Evolutionary conservation across 192 early-diverging fungal genomes (phyloP).

Genomic region (Gryganskiella cystojenkinii): DNA sequence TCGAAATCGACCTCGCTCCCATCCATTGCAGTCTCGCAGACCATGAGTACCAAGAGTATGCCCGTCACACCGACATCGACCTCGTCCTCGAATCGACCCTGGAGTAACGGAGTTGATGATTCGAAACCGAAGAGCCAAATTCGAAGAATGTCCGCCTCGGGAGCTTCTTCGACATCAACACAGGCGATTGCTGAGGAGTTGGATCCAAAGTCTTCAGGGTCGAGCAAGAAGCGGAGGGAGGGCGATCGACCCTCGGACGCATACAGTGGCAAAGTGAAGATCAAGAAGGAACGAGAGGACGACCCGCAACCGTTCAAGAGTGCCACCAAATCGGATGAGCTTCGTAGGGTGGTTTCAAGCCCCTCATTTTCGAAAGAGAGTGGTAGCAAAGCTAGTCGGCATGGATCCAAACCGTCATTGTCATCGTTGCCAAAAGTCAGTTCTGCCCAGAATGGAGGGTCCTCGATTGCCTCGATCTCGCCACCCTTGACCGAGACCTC

Average conservation of each 20-base stretch:
- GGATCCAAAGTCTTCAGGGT: constrained; percentile 10
- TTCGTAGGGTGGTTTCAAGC: constrained; percentile 32
- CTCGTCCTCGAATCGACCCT: not conserved
- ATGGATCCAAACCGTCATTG: constrained; percentile 9
- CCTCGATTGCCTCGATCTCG: constrained; percentile 43
- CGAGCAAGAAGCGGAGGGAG: constrained; percentile 46
- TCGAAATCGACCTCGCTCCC: constrained; percentile 34
- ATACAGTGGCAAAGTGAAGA: constrained; percentile 47
- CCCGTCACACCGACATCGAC: constrained; percentile 8
- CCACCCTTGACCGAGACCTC: constrained; percentile 43
- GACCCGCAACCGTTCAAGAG: constrained; percentile 18
- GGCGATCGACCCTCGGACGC: constrained; percentile 28
- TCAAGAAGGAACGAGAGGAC: constrained; percentile 54
- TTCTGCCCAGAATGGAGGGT: constrained; percentile 14
- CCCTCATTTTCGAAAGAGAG: constrained; percentile 34
- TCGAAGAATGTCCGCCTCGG: constrained; percentile 9
- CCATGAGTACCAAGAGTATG: not conserved
- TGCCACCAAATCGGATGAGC: constrained; percentile 21
- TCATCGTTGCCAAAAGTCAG: constrained; percentile 8
- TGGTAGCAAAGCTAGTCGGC: constrained; percentile 11
- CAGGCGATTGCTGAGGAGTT: constrained; percentile 13
- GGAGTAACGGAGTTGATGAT: not conserved
- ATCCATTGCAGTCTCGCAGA: constrained; percentile 8
- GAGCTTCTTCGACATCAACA: not conserved
- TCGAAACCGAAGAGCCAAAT: constrained; percentile 33